A percentile compares a stretch with the other conserved stretches of the same genome.
Evolutionary conservation across 129 eudicot species (phyloP).

Genomic region (Flaveria robusta): DNA sequence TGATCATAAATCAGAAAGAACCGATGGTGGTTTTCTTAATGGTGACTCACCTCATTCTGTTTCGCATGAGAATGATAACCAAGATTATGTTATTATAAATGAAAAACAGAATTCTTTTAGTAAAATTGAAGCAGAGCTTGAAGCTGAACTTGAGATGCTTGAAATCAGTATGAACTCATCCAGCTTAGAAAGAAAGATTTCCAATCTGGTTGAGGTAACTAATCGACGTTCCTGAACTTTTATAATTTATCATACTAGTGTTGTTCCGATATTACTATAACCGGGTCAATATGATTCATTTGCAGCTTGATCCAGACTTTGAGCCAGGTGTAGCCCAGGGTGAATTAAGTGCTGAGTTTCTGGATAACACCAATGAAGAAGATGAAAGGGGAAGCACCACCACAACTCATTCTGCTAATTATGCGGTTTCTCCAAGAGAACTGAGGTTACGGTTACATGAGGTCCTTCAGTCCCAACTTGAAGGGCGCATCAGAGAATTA

Average conservation of each 20-base stretch:
- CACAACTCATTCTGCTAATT: constrained; percentile 43
- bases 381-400: constrained; percentile 56
- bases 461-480: constrained; percentile 76
- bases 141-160: constrained; percentile 82
- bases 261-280: not conserved
- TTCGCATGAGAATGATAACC: constrained; percentile 27
- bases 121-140: constrained; percentile 80
- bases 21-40: constrained; percentile 30
- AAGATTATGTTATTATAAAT: constrained; percentile 31
- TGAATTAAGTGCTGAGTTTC: constrained; percentile 55
- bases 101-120: constrained; percentile 56
- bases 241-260: not conserved
- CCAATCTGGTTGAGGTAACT: constrained; percentile 59
- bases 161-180: constrained; percentile 66
- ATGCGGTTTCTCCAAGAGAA: constrained; percentile 79
- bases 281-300: not conserved
- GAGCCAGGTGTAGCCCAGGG: constrained; percentile 54
- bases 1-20: constrained; percentile 45
- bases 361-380: constrained; percentile 34
- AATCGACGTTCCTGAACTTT: not conserved
- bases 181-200: constrained; percentile 48
- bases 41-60: constrained; percentile 31
- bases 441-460: constrained; percentile 75
- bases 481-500: constrained; percentile 77
- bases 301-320: constrained; percentile 59